phyloP scores from a whole-genome alignment of 306 rosid species.

The Cyclanthera cordifolia region DNA sequence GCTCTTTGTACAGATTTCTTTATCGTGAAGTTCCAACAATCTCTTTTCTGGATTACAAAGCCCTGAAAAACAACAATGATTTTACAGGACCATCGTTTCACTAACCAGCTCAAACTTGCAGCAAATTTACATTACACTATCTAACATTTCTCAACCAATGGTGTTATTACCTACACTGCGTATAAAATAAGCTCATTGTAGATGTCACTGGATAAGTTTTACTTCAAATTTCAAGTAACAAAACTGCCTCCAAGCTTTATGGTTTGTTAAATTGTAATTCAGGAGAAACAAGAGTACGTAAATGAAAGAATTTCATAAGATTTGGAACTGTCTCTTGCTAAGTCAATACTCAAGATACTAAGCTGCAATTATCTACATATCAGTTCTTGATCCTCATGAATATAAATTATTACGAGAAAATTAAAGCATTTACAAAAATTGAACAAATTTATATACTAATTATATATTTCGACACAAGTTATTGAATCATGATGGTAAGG shows the following conservation, averaged over 20 bases:
- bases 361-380: background rate
- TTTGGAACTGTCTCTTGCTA: background rate
- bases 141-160: background rate
- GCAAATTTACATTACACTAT: background rate
- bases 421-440: background rate
- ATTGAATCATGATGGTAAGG: background rate
- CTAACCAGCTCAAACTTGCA: background rate
- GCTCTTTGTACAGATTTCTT: slow-evolving; percentile 55
- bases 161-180: background rate
- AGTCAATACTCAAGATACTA: background rate
- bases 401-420: background rate
- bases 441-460: background rate
- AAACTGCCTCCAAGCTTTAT: background rate
- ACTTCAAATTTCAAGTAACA: background rate
- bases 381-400: background rate
- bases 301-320: background rate
- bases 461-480: slow-evolving; percentile 4
- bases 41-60: slow-evolving; percentile 76
- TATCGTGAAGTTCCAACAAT: slow-evolving; percentile 75
- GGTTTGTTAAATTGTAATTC: background rate
- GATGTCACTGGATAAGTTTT: background rate
- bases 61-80: slow-evolving; percentile 35
- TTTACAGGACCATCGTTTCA: background rate
- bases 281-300: background rate
- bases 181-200: background rate